Base-by-base conservation (phyloP, 441 rosid genomes). In the Hura crepitans region DNA sequence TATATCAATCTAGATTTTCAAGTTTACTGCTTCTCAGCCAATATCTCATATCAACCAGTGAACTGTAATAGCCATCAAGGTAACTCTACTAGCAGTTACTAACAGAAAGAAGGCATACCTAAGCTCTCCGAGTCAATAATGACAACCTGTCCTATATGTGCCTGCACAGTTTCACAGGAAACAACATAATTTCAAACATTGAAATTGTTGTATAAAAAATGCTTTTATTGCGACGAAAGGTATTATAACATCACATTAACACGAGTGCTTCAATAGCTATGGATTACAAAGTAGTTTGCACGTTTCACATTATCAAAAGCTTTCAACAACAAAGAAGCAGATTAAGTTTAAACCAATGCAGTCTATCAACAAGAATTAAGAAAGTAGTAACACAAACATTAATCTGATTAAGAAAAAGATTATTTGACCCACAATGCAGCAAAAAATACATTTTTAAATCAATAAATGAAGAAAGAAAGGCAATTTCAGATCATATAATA, bases 141-240 rank as follows among this genome's bases (percentile, higher is more conserved):
- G 68, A 80, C 85, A 60, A 81, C 73, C 43, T 74, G 78, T 56
- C 75, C 86, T 67, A 79, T 72, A 65, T 87, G 81, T 69, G 71
- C 84, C 90, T 86, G 83, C 66, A 62, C 5, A 74, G 57, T 66
- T 14, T 47, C 10, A 46, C n/a, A 8, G 31, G 74, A 55, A 59
- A 65, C n/a, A 46, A 25, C n/a, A 73, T 47, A 42, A 22, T 49
- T 54, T 20, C 6, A 56, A 55, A 60, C 22, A 30, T 56, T 68
- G 55, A 23, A 15, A 23, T 25, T 10, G 37, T 17, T 33, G 35
- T 45, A 1, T 27, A 60, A 58, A 71, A 73, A 49, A 43, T 0
- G 35, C 10, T 10, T 31, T 62, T 6, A 18, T 53, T 69, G 39
- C 20, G 18, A 20, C 10, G n/a, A 63, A 17, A 57, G 5, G 25